These are phyloP conservation scores for Diaporthe nobilis DNA, from an alignment of 2,329 filamentous ascomycete genomes.

Conservation along the genomic window DNA sequence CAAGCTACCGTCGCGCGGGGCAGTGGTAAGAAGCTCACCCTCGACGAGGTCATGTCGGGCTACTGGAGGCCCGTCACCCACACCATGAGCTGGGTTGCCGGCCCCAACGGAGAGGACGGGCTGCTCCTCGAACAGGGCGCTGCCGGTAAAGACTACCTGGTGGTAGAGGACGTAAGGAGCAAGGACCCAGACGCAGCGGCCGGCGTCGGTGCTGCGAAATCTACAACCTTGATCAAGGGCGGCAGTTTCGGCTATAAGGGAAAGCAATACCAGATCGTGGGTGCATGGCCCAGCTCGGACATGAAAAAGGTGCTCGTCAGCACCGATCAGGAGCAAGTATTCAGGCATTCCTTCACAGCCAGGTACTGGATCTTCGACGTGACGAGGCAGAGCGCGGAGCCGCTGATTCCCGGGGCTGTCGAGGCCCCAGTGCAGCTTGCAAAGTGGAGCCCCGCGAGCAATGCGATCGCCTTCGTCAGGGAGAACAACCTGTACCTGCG, in stretches of 20 bases:
- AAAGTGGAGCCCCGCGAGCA: conserved; percentile 88
- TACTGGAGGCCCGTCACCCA: conserved; percentile 76
- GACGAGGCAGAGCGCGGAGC: conserved; percentile 80
- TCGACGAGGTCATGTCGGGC: conserved; percentile 78
- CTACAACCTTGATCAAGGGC: conserved; percentile 82
- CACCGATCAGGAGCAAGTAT: conserved; percentile 81
- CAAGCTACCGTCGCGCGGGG: conserved; percentile 72
- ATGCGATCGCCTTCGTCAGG: conserved; percentile 89
- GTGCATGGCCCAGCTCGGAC: conserved; percentile 83
- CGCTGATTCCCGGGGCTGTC: conserved; percentile 79
- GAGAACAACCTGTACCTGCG: conserved; percentile 93
- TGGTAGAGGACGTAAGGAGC: conserved; percentile 87
- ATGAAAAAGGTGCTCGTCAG: conserved; percentile 89
- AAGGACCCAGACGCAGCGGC: conserved; percentile 50
- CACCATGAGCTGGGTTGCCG: conserved; percentile 82
- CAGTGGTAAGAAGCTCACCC: conserved; percentile 78
- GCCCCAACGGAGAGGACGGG: conserved; percentile 84
- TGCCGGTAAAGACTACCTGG: conserved; percentile 78
- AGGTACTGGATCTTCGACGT: conserved; percentile 96
- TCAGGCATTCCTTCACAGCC: conserved; percentile 90
- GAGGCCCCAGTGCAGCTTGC: conserved; percentile 83
- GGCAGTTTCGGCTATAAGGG: conserved; percentile 72
- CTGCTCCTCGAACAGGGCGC: conserved; percentile 82
- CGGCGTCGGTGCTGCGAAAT: conserved; percentile 58
- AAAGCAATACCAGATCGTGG: conserved; percentile 67